Conservation (phyloP, 345 rosid species). For the Eucalyptus pauciflora region DNA sequence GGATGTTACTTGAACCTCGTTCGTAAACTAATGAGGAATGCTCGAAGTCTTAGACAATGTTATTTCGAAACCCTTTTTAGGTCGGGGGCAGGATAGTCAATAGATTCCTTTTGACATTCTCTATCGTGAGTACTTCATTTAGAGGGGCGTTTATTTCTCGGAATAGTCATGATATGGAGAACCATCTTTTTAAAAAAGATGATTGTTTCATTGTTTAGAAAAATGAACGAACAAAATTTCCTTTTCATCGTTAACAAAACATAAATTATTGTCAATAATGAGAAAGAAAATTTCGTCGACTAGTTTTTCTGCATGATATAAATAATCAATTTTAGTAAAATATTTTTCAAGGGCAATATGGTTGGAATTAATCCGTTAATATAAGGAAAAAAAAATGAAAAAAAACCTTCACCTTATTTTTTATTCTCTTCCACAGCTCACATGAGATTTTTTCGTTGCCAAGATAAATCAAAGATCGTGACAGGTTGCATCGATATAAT, state of each 20-base stretch:
- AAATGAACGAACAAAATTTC: not conserved
- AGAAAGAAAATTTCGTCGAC: too few relatives aligned
- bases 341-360: too few relatives aligned
- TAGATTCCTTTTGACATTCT: not conserved
- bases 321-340: too few relatives aligned
- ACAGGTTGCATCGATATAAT: not conserved
- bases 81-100: not conserved
- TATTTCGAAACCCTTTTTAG: not conserved
- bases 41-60: not conserved
- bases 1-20: not conserved
- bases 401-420: not conserved
- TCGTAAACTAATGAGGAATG: not conserved
- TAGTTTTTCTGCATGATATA: too few relatives aligned
- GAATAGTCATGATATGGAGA: not conserved
- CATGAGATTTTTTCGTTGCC: not conserved
- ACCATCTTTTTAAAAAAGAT: not conserved
- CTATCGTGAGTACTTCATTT: accelerated
- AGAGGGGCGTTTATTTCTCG: accelerated
- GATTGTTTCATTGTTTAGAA: not conserved
- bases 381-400: not conserved
- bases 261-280: not conserved
- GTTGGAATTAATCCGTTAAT: not conserved
- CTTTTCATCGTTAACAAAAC: not conserved
- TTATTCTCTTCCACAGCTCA: not conserved
- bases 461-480: not conserved